Base-by-base conservation (phyloP, 106 monocot genomes). In the Apostasia ramifera region DNA sequence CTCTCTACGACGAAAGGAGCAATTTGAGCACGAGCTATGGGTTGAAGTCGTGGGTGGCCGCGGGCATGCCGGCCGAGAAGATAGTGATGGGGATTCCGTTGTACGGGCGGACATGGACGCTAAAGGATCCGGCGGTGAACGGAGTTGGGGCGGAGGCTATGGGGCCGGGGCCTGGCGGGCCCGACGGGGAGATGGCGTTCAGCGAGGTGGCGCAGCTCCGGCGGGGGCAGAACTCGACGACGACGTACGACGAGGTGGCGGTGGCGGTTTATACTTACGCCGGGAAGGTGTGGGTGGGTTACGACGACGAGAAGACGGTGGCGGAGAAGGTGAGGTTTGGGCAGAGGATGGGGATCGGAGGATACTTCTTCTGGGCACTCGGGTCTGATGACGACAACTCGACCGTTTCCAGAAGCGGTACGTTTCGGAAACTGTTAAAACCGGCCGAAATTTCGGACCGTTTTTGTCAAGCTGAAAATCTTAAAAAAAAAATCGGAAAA, bases 351-450 rank as follows among this genome's bases (percentile, higher is more conserved):
- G 73, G 68, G 26, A 38, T 71, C 45, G 71, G 66, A 8, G 81
- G 81, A 5, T 81, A 81, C 43, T 81, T 81, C 76, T 81, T 76
- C 46, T 81, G 76, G 81, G 76, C 81, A 1, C 40, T 81, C 8
- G 81, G 76, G 1, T 61, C 60, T 37, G 76, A 71, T 44, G 76
- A 81, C 44, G 3, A 47, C 11, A 13, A 61, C 52, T 76, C 71
- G 76, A 76, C 26, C 47, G 7, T 81, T 49, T 76, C 76, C 5
- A 15, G 45, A 7, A 42, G 14, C 53, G 79, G 79, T 73, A 37
- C 6, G 69, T 70, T 26, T 26, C 26, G 26, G 26, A 26, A 26
- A 26, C 26, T 26, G 26, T 26, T 26, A 26, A 26, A 26, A 26
- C 26, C 26, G 26, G 26, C 26, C 26, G 26, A 26, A 26, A 26